Evolutionary conservation across 768 basidiomycete genomes (phyloP), one percentile per base, ranked within the genome.

Genomic region (Chalciporus pseudorubinellus): DNA sequence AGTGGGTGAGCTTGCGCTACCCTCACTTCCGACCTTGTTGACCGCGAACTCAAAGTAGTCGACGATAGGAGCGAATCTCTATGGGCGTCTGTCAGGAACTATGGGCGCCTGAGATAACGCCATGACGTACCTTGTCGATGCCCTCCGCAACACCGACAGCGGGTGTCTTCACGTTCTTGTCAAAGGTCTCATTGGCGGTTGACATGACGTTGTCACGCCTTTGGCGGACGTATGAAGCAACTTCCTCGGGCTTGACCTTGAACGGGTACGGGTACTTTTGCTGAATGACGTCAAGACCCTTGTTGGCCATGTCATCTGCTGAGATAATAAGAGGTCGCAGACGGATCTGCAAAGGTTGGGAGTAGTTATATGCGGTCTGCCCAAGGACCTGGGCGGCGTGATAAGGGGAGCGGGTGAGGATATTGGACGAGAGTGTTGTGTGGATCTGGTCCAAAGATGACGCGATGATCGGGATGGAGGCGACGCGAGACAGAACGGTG

Each of bases 231-330:
- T 79, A 81, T 11, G 72, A 75, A 26, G 74, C 74, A 19, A 92
- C 79, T 3, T 91, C 88, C 59, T 86, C 85, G 3, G 88, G 84
- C 60, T 82, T 81, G 16, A 80, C 80, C 53, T 81, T 75, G 77
- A 91, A 92, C 5, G 88, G 81, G 63, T 84, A 85, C 12, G 89
- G 90, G 64, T 83, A 89, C 46, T 80, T 80, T 48, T 78, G 74
- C 73, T 90, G 77, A 48, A 91, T 85, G 18, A 67, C 82, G 63
- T 92, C 88, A 34, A 89, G 76, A 24, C 82, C 85, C 73, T 80
- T 84, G 77, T 89, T 87, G 24, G 85, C 89, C 46, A 71, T 71
- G n/a, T 70, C 79, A 57, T 92, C 82, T 2, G 79, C 86, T 42
- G 78, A 75, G 48, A 74, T 70, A 58, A 90, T 79, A 29, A 88